Conservation (phyloP, 1,284 basidiomycete species). For the Sporisorium graminicola region DNA sequence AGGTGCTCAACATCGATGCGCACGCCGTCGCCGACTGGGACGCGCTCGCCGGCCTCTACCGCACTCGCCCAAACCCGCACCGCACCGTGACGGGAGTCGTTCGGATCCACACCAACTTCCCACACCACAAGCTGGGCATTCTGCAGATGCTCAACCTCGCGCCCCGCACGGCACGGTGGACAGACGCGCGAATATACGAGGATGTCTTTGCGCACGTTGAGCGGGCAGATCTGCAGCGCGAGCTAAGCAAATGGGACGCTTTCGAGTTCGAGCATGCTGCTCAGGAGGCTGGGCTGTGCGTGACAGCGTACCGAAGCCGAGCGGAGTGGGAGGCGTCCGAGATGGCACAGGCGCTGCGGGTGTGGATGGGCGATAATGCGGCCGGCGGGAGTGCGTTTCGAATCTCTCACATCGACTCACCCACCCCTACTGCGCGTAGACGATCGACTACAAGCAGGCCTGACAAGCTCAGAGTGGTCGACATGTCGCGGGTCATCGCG, state of each 20-base stretch:
- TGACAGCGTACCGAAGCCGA: slow-evolving; percentile 28
- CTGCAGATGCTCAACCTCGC: slow-evolving; percentile 26
- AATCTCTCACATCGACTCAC: slow-evolving; percentile 11
- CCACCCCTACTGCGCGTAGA: neutral
- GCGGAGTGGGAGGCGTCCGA: slow-evolving; percentile 17
- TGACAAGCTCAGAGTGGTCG: slow-evolving; percentile 18
- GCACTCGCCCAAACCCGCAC: neutral
- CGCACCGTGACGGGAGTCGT: slow-evolving; percentile 10
- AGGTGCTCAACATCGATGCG: slow-evolving; percentile 7
- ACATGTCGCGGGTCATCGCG: slow-evolving; percentile 39
- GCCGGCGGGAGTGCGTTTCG: slow-evolving; percentile 14
- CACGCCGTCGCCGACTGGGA: slow-evolving; percentile 37
- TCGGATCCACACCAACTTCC: slow-evolving; percentile 43
- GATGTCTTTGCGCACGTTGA: slow-evolving; percentile 5
- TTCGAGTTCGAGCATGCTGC: slow-evolving; percentile 32
- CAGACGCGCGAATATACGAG: slow-evolving; percentile 6
- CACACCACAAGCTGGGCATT: slow-evolving; percentile 43
- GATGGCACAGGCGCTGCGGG: slow-evolving; percentile 23
- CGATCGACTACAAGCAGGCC: neutral
- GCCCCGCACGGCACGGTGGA: neutral
- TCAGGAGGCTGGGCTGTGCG: slow-evolving; percentile 26
- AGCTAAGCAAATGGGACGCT: slow-evolving; percentile 24
- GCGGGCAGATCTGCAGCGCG: slow-evolving; percentile 1
- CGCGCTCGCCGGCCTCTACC: slow-evolving; percentile 26
- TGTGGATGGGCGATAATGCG: slow-evolving; percentile 28